Evolutionary conservation across 75 land plant species (phyloP).

Genomic region (Sequoia sempervirens): DNA sequence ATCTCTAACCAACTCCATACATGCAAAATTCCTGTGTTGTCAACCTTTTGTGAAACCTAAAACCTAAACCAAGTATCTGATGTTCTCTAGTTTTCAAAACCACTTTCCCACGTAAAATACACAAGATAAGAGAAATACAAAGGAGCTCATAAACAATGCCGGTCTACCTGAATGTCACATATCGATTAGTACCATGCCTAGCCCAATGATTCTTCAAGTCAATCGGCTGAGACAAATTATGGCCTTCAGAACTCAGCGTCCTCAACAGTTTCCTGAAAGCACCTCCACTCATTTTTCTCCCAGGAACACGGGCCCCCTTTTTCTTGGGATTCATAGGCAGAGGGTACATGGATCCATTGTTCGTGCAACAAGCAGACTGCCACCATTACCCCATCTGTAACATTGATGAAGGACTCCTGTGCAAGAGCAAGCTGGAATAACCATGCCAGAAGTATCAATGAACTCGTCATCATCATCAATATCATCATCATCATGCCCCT

Average conservation of each 20-base stretch:
- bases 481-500: neutral
- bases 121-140: neutral
- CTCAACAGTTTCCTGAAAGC: slow-evolving; percentile 20
- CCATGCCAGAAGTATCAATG: slow-evolving; percentile 6
- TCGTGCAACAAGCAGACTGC: slow-evolving; percentile 34
- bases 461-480: neutral
- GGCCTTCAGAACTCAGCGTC: slow-evolving; percentile 10
- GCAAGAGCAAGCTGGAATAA: slow-evolving; percentile 25
- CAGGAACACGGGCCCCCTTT: slow-evolving; percentile 17
- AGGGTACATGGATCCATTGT: slow-evolving; percentile 18
- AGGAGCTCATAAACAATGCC: neutral
- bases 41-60: neutral
- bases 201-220: slow-evolving; percentile 29
- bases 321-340: slow-evolving; percentile 21
- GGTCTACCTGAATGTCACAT: slow-evolving; percentile 21
- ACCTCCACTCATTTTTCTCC: slow-evolving; percentile 30
- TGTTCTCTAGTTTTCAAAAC: neutral
- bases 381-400: slow-evolving; percentile 31
- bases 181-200: slow-evolving; percentile 30
- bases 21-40: neutral
- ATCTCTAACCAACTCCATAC: neutral
- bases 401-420: slow-evolving; percentile 25
- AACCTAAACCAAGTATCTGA: neutral
- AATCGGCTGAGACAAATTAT: slow-evolving; percentile 4
- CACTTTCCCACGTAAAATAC: neutral